Evolutionary conservation across 148 eudicot species (phyloP).

Genomic region (Heliamphora exappendiculata): DNA sequence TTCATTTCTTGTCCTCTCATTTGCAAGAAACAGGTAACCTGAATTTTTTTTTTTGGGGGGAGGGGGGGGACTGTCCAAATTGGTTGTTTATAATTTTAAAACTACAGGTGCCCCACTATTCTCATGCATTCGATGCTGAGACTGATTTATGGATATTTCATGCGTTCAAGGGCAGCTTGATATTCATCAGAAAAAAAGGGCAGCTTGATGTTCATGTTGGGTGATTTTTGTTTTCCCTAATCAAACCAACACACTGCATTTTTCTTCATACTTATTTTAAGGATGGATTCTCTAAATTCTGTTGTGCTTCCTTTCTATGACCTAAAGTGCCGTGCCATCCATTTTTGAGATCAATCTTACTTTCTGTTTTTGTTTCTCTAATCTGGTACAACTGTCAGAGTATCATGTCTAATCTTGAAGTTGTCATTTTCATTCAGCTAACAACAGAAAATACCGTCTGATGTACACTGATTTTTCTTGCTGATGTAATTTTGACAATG

Average conservation of each 20-base stretch:
- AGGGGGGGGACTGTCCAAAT: no score
- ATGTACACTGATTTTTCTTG: background rate
- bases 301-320: background rate
- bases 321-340: background rate
- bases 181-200: no score
- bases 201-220: background rate
- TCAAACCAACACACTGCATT: background rate
- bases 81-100: no score
- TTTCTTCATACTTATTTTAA: background rate
- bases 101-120: no score
- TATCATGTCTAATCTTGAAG: background rate
- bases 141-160: no score
- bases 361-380: background rate
- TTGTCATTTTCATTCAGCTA: background rate
- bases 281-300: background rate
- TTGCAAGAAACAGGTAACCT: no score
- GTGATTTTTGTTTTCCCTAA: background rate
- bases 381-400: no score
- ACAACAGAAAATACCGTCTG: background rate
- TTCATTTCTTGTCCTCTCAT: no score
- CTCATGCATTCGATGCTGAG: no score
- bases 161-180: background rate
- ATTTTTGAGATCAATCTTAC: background rate
- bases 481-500: constrained; percentile 5
- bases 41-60: no score